phyloP scores from a whole-genome alignment of 148 eudicot genomes.

The Vaccinium darrowii region DNA sequence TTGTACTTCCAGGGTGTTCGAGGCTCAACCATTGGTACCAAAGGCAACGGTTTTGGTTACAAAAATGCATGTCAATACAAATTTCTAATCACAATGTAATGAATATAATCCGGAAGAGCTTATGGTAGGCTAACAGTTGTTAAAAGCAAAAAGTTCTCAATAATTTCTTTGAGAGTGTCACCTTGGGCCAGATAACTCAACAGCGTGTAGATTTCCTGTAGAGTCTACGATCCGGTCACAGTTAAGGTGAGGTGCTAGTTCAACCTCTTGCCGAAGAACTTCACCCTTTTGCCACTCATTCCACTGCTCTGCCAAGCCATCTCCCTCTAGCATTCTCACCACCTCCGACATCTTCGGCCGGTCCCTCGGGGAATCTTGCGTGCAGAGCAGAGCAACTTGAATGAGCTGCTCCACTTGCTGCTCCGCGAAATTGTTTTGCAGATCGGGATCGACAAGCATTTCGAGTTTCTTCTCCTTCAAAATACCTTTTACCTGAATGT shows the following conservation, averaged over 20 bases:
- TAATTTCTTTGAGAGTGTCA: constrained; percentile 27
- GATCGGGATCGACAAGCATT: constrained; percentile 81
- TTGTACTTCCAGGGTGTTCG: not conserved
- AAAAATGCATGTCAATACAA: constrained; percentile 30
- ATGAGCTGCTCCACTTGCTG: constrained; percentile 77
- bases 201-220: constrained; percentile 69
- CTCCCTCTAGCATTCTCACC: constrained; percentile 84
- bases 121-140: constrained; percentile 16
- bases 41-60: not conserved
- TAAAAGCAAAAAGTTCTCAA: not conserved
- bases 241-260: constrained; percentile 57
- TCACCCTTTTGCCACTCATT: constrained; percentile 87
- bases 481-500: constrained; percentile 70
- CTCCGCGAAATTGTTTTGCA: constrained; percentile 60
- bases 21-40: not conserved
- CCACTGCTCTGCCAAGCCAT: constrained; percentile 83
- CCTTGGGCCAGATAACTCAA: constrained; percentile 81
- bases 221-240: constrained; percentile 85
- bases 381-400: constrained; percentile 77
- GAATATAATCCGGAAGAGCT: constrained; percentile 17
- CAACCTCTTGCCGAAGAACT: constrained; percentile 68
- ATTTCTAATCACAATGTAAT: constrained; percentile 36
- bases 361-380: constrained; percentile 70
- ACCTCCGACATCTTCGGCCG: constrained; percentile 91
- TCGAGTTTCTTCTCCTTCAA: constrained; percentile 74